A percentile compares a stretch with the other conserved stretches of the same genome.
These are phyloP conservation scores for Colletotrichum abscissum DNA, from an alignment of 2,329 filamentous ascomycete species.

Conservation along the genomic window DNA sequence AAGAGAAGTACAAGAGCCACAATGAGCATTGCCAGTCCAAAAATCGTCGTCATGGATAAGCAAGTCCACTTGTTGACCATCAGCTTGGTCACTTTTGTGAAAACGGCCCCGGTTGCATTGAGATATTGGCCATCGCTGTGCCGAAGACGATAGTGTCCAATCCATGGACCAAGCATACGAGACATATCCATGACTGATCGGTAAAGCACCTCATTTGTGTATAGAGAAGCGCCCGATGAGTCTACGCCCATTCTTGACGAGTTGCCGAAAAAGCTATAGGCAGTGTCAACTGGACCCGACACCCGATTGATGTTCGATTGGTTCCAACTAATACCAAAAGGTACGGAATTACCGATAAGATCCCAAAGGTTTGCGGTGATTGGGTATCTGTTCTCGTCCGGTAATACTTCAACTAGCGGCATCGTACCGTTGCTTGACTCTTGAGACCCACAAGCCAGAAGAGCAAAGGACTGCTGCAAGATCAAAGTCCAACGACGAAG, in stretches of 20 bases:
- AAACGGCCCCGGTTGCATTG: too few relatives aligned
- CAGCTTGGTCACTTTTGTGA: too few relatives aligned
- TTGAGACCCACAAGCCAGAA: background rate
- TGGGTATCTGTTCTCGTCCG: background rate
- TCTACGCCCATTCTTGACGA: too few relatives aligned
- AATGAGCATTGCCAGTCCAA: background rate
- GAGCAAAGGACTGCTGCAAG: conserved; percentile 1
- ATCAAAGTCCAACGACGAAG: too few relatives aligned
- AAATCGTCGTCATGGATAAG: background rate
- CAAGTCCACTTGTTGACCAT: conserved; percentile 5
- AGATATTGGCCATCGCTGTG: too few relatives aligned
- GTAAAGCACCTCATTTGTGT: conserved; percentile 6
- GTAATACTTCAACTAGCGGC: background rate
- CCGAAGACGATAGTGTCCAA: conserved; percentile 9
- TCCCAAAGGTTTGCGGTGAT: background rate
- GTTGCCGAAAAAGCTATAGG: too few relatives aligned
- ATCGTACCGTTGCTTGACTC: background rate
- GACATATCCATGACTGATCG: background rate
- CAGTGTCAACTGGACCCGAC: too few relatives aligned
- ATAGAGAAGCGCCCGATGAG: background rate
- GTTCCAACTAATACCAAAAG: too few relatives aligned
- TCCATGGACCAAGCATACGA: background rate
- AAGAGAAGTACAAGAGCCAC: background rate
- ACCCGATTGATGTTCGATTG: too few relatives aligned
- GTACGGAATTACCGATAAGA: too few relatives aligned